Base-by-base conservation (phyloP, 352 stramenopile species). In the Phytophthora nicotianae region DNA sequence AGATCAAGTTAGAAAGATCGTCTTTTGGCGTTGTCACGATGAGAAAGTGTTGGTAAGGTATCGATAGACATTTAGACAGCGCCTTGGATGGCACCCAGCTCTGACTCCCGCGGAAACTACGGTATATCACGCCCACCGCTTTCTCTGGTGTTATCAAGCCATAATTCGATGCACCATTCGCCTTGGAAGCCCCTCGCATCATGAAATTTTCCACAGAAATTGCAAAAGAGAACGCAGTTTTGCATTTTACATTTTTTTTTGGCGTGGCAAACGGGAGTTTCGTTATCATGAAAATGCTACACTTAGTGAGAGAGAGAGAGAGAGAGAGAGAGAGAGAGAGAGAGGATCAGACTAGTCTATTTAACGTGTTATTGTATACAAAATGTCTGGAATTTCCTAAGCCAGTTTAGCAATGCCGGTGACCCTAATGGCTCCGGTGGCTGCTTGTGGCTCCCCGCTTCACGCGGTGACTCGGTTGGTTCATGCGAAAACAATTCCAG, bases 1-100 rank as follows among this genome's bases (percentile, higher is more conserved):
- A 90, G 16, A 84, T 65, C 17, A 79, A 47, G 48, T 86, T 88
- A 17, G 71, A 72, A 14, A 68, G 33, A 57, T 80, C 72, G 23
- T 86, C 75, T 38, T 86, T 88, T 29, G 65, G 64, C 11, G 61
- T 68, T 9, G 69, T 51, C 21, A 85, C 53, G 17, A 69, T 35
- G 21, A 82, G 53, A 20, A 88, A 49, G 21, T 66, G 65, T 27
- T 62, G 35, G 21, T 72, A 77, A 5, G 63, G 49, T 9, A 88
- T 59, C 7, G 61, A 65, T 9, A 88, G 57, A 33, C 74, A 82
- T 29, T 68, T 81, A 8, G 79, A 72, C 45, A 88, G 55, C 56
- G 72, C 60, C 51, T 81, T 74, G 5, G 71, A 76, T 37, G 79
- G 75, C 14, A 55, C 56, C 79, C 79, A 88, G 43, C 71, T 45